These are phyloP conservation scores for Cordyceps pruinosa DNA, from an alignment of 2,329 filamentous ascomycete genomes.

Conservation along the genomic window DNA sequence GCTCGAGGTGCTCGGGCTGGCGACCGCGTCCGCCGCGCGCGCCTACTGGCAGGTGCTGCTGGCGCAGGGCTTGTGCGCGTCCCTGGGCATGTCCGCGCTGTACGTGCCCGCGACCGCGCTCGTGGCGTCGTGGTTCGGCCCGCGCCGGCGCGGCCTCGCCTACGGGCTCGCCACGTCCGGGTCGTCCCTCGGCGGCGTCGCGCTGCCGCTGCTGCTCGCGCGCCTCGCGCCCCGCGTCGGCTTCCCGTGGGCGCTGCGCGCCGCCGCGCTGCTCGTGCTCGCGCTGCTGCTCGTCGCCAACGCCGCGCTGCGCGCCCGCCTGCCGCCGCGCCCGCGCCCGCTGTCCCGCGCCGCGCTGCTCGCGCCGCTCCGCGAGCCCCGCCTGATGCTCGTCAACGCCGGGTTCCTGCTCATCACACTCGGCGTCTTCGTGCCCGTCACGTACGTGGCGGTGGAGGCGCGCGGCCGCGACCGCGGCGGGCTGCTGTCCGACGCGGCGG, in stretches of 20 bases:
- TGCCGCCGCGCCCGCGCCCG: slow-evolving; percentile 13
- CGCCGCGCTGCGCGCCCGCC: slow-evolving; percentile 19
- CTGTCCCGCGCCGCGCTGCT: slow-evolving; percentile 18
- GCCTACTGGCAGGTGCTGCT: slow-evolving; percentile 13
- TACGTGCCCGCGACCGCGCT: slow-evolving; percentile 13
- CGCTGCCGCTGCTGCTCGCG: slow-evolving; percentile 28
- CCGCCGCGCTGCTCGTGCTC: slow-evolving; percentile 26
- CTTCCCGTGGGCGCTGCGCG: slow-evolving; percentile 28
- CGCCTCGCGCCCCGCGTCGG: slow-evolving; percentile 24
- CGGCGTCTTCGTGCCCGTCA: slow-evolving; percentile 31
- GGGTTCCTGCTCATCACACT: slow-evolving; percentile 31
- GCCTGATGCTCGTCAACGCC: slow-evolving; percentile 24
- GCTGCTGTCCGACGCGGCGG: too few relatives aligned
- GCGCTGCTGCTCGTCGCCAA: slow-evolving; percentile 25
- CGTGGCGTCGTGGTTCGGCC: slow-evolving; percentile 18
- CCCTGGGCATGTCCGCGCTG: slow-evolving; percentile 13
- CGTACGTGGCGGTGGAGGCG: slow-evolving; percentile 29
- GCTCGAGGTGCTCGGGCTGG: slow-evolving; percentile 10
- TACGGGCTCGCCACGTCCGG: slow-evolving; percentile 23
- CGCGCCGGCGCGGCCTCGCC: slow-evolving; percentile 20
- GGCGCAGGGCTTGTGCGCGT: slow-evolving; percentile 10
- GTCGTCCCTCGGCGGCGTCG: slow-evolving; percentile 25
- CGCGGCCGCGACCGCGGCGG: slow-evolving; percentile 22
- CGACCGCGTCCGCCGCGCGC: slow-evolving; percentile 3
- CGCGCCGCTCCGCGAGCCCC: slow-evolving; percentile 23